These are phyloP conservation scores for Phoma herbarum DNA, from an alignment of 2,329 filamentous ascomycete genomes.

Conservation along the genomic window DNA sequence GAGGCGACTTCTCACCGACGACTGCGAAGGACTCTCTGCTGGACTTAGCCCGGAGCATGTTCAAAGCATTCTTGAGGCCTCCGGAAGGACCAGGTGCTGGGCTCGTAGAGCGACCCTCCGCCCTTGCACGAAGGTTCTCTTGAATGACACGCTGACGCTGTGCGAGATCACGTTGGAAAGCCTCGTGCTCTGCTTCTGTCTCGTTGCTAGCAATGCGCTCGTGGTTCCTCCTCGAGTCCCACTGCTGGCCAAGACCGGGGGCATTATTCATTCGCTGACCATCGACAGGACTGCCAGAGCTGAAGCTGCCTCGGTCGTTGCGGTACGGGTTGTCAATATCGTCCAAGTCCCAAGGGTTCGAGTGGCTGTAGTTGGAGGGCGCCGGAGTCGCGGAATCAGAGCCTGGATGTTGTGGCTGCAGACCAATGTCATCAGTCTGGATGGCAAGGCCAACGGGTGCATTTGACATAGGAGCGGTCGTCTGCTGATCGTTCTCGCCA, in stretches of 20 bases:
- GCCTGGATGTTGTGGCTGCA: constrained; percentile 38
- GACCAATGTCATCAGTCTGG: constrained; percentile 43
- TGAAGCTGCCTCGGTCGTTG: constrained; percentile 47
- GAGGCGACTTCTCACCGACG: constrained; percentile 40
- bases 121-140: constrained; percentile 75
- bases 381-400: constrained; percentile 53
- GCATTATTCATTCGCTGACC: constrained; percentile 26
- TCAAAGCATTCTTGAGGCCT: constrained; percentile 65
- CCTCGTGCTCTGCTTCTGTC: constrained; percentile 67
- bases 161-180: constrained; percentile 77
- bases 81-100: constrained; percentile 47
- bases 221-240: constrained; percentile 59
- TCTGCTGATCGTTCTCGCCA: constrained; percentile 43
- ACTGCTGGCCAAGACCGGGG: constrained; percentile 36
- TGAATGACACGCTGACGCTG: constrained; percentile 75
- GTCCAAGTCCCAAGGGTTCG: constrained; percentile 65
- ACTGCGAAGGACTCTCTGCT: constrained; percentile 72
- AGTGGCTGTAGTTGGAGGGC: constrained; percentile 60
- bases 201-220: constrained; percentile 60
- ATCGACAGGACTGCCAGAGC: constrained; percentile 49
- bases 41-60: constrained; percentile 71
- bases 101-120: constrained; percentile 58
- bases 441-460: constrained; percentile 45
- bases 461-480: constrained; percentile 42
- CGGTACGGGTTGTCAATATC: constrained; percentile 56